Base-by-base conservation (phyloP, 352 stramenopile genomes). In the Globisporangium cystogenes region DNA sequence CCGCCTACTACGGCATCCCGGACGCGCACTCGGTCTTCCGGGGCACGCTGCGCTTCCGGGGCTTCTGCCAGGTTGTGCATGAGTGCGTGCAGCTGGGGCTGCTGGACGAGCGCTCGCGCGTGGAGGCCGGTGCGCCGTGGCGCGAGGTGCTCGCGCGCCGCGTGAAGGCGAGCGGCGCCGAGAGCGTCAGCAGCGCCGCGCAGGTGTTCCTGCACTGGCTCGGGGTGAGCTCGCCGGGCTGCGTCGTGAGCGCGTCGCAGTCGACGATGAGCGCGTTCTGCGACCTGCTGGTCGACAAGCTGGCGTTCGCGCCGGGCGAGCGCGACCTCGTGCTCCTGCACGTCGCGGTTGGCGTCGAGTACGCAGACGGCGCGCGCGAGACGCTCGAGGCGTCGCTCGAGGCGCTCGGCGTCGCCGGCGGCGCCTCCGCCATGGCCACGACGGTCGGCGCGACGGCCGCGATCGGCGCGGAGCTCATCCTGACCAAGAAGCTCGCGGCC, bases 381-480 rank as follows among this genome's bases (percentile, higher is more conserved):
- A 60, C 50, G 31, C 72, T 85, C 49, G 62, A 71, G 15, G 82
- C 72, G 12, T 72, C 69, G 23, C 69, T 95, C 10, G 64, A 90
- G 50, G 68, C 76, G 7, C 83, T 83, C 54, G 67, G 77, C n/a
- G 62, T 66, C 1, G 33, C 52, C 1, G 40, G 68, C 26, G 65
- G 61, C 23, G 79, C 85, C 60, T 89, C 80, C 11, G 74, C 78
- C 40, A 97, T 97, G 87, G 72, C 79, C 20, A 82, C 83, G 54
- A 96, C 87, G 3, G 89, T 97, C 15, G 89, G 89, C 12, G 73
- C 89, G 41, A 90, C 86, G 36, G 72, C 80, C 27, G 89, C 82
- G 8, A 78, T 91, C 50, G 84, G 76, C n/a, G 70, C 81, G 4
- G 72, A 87, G 37, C 65, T 96, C 5, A 64, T 97, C 26, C 55